phyloP scores from a whole-genome alignment of 345 rosid species.

The Citrus inodora region DNA sequence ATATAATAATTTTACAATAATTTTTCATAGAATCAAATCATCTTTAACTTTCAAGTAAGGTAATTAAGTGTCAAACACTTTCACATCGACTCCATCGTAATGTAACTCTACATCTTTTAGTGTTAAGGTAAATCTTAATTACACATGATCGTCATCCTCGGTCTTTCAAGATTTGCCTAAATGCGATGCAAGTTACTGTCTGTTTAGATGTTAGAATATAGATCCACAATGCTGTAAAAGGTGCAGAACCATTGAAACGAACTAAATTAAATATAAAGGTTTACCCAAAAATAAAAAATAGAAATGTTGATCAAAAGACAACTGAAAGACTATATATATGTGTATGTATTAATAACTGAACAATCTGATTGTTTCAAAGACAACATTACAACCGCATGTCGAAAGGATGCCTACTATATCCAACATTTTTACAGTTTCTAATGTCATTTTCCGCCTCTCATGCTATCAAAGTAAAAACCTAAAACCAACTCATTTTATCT shows the following conservation, averaged over 20 bases:
- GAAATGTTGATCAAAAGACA: neutral
- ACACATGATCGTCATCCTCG: too few relatives aligned
- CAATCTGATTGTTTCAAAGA: neutral
- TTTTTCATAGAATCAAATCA: too few relatives aligned
- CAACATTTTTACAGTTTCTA: neutral
- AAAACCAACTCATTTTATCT: neutral
- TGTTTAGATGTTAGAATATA: too few relatives aligned
- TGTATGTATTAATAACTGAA: neutral
- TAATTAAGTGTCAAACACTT: too few relatives aligned
- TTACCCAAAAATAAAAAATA: neutral
- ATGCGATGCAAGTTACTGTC: too few relatives aligned
- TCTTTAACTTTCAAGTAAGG: too few relatives aligned
- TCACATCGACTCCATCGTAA: too few relatives aligned
- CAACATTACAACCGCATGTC: neutral
- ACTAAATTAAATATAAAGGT: neutral
- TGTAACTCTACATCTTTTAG: too few relatives aligned
- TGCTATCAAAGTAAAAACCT: neutral
- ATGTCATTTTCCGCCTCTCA: neutral
- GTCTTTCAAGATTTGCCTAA: too few relatives aligned
- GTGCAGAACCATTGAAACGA: neutral
- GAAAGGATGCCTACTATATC: neutral
- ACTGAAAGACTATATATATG: neutral
- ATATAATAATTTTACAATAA: too few relatives aligned
- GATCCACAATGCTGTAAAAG: too few relatives aligned
- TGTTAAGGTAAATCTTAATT: too few relatives aligned